Base-by-base conservation (phyloP, 2,329 filamentous ascomycete genomes). In the Cryoendolithus antarcticus region DNA sequence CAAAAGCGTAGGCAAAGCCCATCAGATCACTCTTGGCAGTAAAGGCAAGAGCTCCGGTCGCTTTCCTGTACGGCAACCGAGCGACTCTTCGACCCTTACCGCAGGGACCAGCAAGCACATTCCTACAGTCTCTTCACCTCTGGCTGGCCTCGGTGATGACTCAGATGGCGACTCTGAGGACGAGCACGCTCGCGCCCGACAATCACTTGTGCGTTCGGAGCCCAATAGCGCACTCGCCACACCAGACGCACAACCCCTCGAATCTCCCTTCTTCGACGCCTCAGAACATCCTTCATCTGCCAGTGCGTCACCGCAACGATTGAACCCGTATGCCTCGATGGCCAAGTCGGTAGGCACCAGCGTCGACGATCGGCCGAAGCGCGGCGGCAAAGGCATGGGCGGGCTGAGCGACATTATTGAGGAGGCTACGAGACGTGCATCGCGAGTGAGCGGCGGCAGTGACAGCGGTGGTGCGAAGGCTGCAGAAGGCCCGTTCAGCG, bases 341-440 rank as follows among this genome's bases (percentile, higher is more conserved):
- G 59, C 48, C 50, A 43, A 43, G 6, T 46, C 44, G 11, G 50
- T 56, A 21, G 47, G 47, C 19, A 42, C 34, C 8, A 35, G 41
- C 29, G 30, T 40, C 9, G 31, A 44, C 31, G 45, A 49, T n/a
- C 38, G 36, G 10, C 39, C 59, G 33, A 36, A 31, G 32, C 35
- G 40, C 10, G 50, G 44, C 15, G 46, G 41, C 15, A 44, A 44
- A 33, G 48, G 48, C 4, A 49, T 47, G 3, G 53, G 52, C 2
- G 52, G 48, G 9, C 40, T 69, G 43, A 63, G 60, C 12, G 63
- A 64, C 11, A 65, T 68, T n/a, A 61, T 63, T 6, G 66, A 69
- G 42, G 65, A 69, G 45, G 58, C 59, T 15, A 60, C 59, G 1
- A 59, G 56, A 45, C 55, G 62, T 24, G 62, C 61, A 35, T 40